A percentile compares a stretch with the other conserved stretches of the same genome.
phyloP scores from a whole-genome alignment of 306 rosid species.

The Quercus ilex region DNA sequence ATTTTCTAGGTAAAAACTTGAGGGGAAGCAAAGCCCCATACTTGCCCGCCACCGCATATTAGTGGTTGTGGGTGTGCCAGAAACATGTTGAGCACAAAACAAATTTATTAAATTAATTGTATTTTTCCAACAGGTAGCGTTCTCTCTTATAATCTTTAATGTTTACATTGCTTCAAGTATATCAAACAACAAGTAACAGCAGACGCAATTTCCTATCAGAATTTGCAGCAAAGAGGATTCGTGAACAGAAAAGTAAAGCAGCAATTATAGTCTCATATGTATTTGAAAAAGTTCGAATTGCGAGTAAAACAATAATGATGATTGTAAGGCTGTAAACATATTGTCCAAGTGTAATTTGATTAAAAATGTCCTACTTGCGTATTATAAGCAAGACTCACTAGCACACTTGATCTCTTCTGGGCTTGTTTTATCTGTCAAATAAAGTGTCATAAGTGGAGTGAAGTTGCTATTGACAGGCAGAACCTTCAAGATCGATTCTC shows the following conservation, averaged over 20 bases:
- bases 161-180: neutral
- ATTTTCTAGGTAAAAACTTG: no score
- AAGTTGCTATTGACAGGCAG: slow-evolving; percentile 58
- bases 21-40: no score
- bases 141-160: neutral
- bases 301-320: neutral
- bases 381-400: slow-evolving; percentile 44
- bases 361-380: neutral
- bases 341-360: neutral
- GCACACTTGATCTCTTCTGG: slow-evolving; percentile 77
- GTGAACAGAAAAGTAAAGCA: neutral
- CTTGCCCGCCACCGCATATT: no score
- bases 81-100: neutral
- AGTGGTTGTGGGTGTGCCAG: neutral
- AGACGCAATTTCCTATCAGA: neutral
- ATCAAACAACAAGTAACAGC: neutral
- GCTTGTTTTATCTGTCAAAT: slow-evolving; percentile 73
- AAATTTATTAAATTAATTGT: neutral
- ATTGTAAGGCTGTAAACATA: neutral
- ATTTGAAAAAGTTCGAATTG: neutral
- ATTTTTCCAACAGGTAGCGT: neutral
- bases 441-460: slow-evolving; percentile 91
- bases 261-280: neutral
- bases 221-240: neutral
- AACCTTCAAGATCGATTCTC: slow-evolving; percentile 69